Evolutionary conservation across 257 asterid species (phyloP), one percentile per base, ranked within the genome.

Genomic region (Plantago ovata): DNA sequence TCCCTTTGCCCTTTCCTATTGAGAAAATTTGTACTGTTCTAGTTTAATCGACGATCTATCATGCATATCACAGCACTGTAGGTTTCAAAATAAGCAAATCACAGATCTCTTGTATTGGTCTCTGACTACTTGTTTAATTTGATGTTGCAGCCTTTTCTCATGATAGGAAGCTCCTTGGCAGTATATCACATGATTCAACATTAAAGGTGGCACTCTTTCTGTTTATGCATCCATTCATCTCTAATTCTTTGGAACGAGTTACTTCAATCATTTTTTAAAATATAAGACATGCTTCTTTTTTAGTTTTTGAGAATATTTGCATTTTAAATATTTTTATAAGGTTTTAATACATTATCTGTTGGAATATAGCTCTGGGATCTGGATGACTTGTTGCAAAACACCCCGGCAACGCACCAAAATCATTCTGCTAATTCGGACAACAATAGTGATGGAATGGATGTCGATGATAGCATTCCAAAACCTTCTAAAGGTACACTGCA

Each of bases 81-180:
- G 7, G 23, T 56, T 23, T 42, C 38, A 51, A 24, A 21, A 39
- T 59, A 59, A 24, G 41, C 42, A 44, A 66, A 61, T 39, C 23
- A 21, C 44, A n/a, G 19, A 24, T 32, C 20, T 60, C 7, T 60
- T 44, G 38, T 28, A 60, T 60, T n/a, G 10, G 19, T 65, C 39
- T 58, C 74, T 65, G 33, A 67, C 71, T 36, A 32, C 10, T 50
- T 44, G 12, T 56, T 24, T 5, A 42, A 52, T 63, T 49, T 60
- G 50, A 55, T 53, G 40, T 45, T 78, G 70, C 84, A 92, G 95
- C 96, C 6, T 84, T 85, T 74, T 92, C 96, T 60, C 84, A 85
- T 69, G 98, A 88, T 65, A 80, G 74, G 67, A 88, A 84, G 78
- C 84, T 69, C 67, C 95, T 92, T 67, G 95, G 98, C 46, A 92